Conservation (phyloP, 2,329 filamentous ascomycete genomes). For the Beauveria brongniartii region DNA sequence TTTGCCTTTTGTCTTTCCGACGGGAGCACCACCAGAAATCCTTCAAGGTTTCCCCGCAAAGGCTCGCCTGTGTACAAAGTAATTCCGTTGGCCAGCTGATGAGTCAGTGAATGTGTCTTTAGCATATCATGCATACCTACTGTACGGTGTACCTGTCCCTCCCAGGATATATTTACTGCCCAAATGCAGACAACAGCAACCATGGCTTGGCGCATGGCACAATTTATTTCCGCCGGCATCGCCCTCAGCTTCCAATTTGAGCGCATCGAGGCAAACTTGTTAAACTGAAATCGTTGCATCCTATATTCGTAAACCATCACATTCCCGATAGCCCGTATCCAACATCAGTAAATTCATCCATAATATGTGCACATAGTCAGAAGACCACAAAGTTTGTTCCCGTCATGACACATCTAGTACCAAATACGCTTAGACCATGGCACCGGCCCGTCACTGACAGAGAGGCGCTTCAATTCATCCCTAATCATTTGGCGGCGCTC, state of each 20-base stretch:
- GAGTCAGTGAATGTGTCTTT: too few relatives aligned
- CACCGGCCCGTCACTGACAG: conserved; percentile 36
- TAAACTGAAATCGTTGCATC: background rate
- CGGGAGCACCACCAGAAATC: too few relatives aligned
- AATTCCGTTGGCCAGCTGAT: too few relatives aligned
- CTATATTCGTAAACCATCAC: background rate
- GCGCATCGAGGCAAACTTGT: too few relatives aligned
- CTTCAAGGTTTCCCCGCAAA: too few relatives aligned
- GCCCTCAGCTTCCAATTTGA: background rate
- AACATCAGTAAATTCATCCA: background rate
- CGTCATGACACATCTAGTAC: background rate
- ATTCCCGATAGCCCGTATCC: background rate
- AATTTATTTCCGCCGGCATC: too few relatives aligned
- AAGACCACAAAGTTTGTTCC: background rate
- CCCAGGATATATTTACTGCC: too few relatives aligned
- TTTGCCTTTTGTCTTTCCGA: too few relatives aligned
- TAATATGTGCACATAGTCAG: background rate
- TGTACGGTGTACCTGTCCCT: too few relatives aligned
- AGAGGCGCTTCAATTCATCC: conserved; percentile 43
- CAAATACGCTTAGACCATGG: conserved; percentile 5
- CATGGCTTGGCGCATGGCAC: background rate
- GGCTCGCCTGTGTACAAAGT: too few relatives aligned
- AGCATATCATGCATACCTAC: too few relatives aligned
- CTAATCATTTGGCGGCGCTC: conserved; percentile 51
- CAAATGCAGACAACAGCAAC: too few relatives aligned